Conservation (phyloP, 2,329 filamentous ascomycete species). For the Metarhizium humberi region DNA sequence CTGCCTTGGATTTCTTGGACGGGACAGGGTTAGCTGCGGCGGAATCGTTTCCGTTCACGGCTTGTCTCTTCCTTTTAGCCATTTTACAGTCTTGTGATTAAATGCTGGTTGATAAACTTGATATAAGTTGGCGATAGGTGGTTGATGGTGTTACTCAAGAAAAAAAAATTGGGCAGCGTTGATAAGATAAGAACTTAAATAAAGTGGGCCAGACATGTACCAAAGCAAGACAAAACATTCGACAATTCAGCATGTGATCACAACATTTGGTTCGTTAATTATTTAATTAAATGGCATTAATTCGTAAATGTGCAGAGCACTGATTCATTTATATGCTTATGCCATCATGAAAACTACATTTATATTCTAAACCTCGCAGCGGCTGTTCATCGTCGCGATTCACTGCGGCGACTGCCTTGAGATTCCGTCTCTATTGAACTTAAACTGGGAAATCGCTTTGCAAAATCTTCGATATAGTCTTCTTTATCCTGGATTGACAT, state of each 20-base stretch:
- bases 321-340: constrained; percentile 5
- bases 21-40: constrained; percentile 11
- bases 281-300: neutral
- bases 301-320: neutral
- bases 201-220: neutral
- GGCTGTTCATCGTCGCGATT: constrained; percentile 14
- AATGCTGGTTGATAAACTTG: neutral
- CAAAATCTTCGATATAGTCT: constrained; percentile 63
- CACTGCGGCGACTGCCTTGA: constrained; percentile 31
- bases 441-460: constrained; percentile 78
- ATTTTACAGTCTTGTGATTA: constrained; percentile 17
- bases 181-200: constrained; percentile 5
- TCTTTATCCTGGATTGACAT: constrained; percentile 51
- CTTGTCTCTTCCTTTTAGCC: constrained; percentile 41
- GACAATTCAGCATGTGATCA: neutral
- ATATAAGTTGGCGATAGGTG: neutral
- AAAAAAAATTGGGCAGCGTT: constrained; percentile 1
- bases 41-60: constrained; percentile 17
- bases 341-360: constrained; percentile 6
- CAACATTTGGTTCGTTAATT: neutral
- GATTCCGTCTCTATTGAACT: constrained; percentile 80
- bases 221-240: neutral
- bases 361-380: constrained; percentile 2
- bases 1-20: constrained; percentile 24
- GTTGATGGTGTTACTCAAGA: neutral